phyloP scores from a whole-genome alignment of 2,329 filamentous ascomycete species.

The Talaromyces verruculosus region DNA sequence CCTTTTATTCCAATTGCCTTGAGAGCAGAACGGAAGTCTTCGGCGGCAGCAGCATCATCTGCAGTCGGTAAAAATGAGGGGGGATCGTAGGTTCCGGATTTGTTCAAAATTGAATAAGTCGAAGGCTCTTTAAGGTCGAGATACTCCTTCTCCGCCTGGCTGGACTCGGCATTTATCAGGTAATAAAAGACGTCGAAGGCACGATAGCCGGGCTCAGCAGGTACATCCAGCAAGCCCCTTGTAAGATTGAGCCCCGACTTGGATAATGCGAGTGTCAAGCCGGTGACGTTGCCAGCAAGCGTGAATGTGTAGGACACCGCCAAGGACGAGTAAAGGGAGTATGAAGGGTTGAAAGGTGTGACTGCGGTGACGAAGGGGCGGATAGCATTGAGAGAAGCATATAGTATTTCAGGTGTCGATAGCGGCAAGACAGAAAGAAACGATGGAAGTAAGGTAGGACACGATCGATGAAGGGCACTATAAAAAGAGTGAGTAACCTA shows the following conservation, averaged over 20 bases:
- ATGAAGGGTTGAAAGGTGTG: constrained; percentile 84
- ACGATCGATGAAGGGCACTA: constrained; percentile 84
- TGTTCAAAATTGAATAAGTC: constrained; percentile 73
- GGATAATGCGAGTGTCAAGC: constrained; percentile 73
- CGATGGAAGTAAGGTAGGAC: constrained; percentile 77
- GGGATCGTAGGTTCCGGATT: constrained; percentile 80
- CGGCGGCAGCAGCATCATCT: constrained; percentile 87
- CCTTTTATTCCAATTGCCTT: constrained; percentile 95
- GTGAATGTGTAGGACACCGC: constrained; percentile 79
- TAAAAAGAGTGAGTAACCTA: constrained; percentile 5
- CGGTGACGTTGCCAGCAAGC: constrained; percentile 74
- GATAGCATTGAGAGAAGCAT: constrained; percentile 76
- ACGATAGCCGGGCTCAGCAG: constrained; percentile 75
- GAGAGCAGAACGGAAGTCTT: constrained; percentile 83
- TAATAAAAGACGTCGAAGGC: constrained; percentile 99
- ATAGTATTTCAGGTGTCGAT: constrained; percentile 70
- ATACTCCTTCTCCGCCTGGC: constrained; percentile 83
- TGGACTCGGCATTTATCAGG: constrained; percentile 86
- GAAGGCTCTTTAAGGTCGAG: constrained; percentile 75
- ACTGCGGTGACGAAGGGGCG: constrained; percentile 84
- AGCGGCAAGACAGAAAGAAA: constrained; percentile 81
- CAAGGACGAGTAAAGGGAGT: constrained; percentile 75
- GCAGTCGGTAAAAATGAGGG: constrained; percentile 88
- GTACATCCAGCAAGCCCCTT: constrained; percentile 76
- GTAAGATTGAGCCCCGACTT: constrained; percentile 83